These are phyloP conservation scores for Tulasnella sp. DNA, from an alignment of 768 basidiomycete species.

Conservation along the genomic window DNA sequence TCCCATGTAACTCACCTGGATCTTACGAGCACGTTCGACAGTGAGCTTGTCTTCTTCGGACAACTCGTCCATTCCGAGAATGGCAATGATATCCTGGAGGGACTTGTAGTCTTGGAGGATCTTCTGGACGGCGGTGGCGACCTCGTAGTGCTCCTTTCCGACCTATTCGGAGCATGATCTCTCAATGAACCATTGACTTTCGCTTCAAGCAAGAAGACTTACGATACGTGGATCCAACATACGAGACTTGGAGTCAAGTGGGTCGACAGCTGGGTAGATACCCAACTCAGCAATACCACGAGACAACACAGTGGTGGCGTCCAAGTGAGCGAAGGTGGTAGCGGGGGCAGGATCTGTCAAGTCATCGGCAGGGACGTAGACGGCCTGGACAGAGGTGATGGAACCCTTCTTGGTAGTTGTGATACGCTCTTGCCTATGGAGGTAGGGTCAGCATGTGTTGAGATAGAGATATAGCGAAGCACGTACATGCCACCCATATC, in stretches of 20 bases:
- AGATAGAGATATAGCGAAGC: not conserved
- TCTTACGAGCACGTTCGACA: slow-evolving; percentile 49
- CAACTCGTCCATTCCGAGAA: slow-evolving; percentile 99
- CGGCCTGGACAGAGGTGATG: slow-evolving; percentile 98
- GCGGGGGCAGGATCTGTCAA: slow-evolving; percentile 99
- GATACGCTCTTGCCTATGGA: slow-evolving; percentile 88
- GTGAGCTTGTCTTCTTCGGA: slow-evolving; percentile 99
- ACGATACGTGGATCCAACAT: slow-evolving; percentile 99
- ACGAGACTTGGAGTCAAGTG: slow-evolving; percentile 97
- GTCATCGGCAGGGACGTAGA: slow-evolving; percentile 99
- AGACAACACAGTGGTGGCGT: slow-evolving; percentile 97
- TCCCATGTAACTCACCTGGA: slow-evolving; percentile 30
- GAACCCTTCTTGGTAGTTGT: slow-evolving; percentile 99
- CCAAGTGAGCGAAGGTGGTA: slow-evolving; percentile 99
- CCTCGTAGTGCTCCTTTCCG: slow-evolving; percentile 85
- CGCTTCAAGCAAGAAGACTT: slow-evolving; percentile 25
- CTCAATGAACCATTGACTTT: slow-evolving; percentile 8
- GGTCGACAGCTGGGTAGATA: slow-evolving; percentile 99
- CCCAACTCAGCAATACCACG: slow-evolving; percentile 98
- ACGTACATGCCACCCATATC: slow-evolving; percentile 99
- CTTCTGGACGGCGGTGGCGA: slow-evolving; percentile 94
- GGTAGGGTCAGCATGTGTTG: not conserved
- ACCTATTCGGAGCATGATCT: slow-evolving; percentile 32
- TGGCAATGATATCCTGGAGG: slow-evolving; percentile 98
- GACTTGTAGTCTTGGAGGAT: slow-evolving; percentile 96